Percentiles rank a stretch among this genome's conserved stretches.
These are phyloP conservation scores for Podila epicladia DNA, from an alignment of 192 early-diverging fungal species.

Conservation along the genomic window DNA sequence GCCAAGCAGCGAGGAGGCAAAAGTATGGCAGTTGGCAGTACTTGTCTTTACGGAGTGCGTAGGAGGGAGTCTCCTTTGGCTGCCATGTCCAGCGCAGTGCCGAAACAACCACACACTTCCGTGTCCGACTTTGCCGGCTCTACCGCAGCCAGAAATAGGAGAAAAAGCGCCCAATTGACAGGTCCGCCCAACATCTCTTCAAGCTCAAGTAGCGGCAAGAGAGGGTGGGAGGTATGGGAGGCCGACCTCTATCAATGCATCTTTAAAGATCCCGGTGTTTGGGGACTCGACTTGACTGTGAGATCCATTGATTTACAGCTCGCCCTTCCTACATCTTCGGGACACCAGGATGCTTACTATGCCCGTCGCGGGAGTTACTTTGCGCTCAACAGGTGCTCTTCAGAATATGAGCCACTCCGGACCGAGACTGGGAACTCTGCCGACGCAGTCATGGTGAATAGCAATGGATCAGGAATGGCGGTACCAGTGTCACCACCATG, in stretches of 20 bases:
- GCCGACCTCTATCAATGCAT: conserved; percentile 50
- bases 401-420: background rate
- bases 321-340: background rate
- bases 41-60: conserved; percentile 36
- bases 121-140: conserved; percentile 6
- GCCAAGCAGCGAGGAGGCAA: conserved; percentile 44
- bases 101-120: conserved; percentile 25
- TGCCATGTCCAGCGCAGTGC: background rate
- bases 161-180: conserved; percentile 10
- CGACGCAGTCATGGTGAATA: conserved; percentile 2
- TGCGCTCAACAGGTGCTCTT: background rate
- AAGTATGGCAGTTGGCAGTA: conserved; percentile 33
- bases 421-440: background rate
- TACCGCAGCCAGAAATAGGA: background rate
- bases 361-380: background rate
- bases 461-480: conserved; percentile 40
- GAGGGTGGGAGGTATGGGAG: conserved; percentile 51
- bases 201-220: conserved; percentile 3
- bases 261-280: conserved; percentile 42
- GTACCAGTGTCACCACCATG: conserved; percentile 5
- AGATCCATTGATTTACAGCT: conserved; percentile 28
- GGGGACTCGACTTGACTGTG: conserved; percentile 36
- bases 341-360: background rate
- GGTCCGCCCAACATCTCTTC: background rate
- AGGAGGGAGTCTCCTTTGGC: conserved; percentile 20